A percentile compares a stretch with the other conserved stretches of the same genome.
Conservation (phyloP, 139 green algal genomes). For the Chlorella ohadii region DNA sequence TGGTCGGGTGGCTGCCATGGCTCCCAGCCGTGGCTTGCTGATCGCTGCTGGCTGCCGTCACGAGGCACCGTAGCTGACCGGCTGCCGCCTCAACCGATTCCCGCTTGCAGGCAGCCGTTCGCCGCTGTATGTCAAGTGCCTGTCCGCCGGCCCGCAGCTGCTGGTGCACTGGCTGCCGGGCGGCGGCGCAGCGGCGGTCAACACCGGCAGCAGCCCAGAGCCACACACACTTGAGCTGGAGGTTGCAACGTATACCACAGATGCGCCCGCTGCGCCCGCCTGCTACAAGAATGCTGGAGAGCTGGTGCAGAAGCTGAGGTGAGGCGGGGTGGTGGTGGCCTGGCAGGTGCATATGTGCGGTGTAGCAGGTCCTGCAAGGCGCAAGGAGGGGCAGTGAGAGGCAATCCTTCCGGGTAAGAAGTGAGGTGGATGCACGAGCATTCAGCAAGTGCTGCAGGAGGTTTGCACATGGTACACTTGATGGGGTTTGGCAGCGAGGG, state of each 20-base stretch:
- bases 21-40: no score
- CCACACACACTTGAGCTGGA: conserved; percentile 40
- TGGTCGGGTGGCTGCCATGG: no score
- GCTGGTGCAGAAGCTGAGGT: conserved; percentile 45
- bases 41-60: no score
- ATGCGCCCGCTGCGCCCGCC: not conserved
- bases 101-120: conserved; percentile 18
- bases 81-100: no score
- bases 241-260: conserved; percentile 35
- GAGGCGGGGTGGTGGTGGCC: not conserved
- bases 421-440: no score
- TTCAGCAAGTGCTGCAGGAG: no score
- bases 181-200: not conserved
- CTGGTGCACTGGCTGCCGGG: conserved; percentile 49
- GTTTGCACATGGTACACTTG: no score
- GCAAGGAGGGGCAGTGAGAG: no score
- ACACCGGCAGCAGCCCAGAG: not conserved
- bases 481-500: no score
- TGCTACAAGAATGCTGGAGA: conserved; percentile 43
- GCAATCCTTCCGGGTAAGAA: no score
- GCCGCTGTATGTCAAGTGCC: conserved; percentile 45
- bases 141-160: conserved; percentile 31
- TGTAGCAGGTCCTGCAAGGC: no score
- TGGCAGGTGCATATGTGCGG: not conserved
- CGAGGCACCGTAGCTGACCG: no score